A percentile compares a stretch with the other conserved stretches of the same genome.
Conservation (phyloP, 2,329 filamentous ascomycete genomes). For the Bipolaris cookei region DNA sequence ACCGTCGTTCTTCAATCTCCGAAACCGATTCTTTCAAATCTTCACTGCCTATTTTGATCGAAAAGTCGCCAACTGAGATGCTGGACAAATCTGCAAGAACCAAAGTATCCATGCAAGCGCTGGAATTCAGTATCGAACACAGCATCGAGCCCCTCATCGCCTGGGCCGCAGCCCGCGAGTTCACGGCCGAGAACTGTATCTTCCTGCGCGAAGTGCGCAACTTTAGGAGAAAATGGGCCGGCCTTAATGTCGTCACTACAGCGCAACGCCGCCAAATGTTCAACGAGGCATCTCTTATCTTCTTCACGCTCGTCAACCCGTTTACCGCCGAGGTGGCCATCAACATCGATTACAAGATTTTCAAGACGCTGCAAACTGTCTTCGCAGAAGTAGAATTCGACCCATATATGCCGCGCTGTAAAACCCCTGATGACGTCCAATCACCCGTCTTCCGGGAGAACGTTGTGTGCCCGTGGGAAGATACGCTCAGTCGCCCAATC, state of each 20-base stretch:
- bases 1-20: slow-evolving; percentile 29
- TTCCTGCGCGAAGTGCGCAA: slow-evolving; percentile 50
- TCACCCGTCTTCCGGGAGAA: slow-evolving; percentile 39
- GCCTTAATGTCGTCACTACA: slow-evolving; percentile 35
- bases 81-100: slow-evolving; percentile 40
- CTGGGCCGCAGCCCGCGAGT: slow-evolving; percentile 46
- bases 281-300: slow-evolving; percentile 48
- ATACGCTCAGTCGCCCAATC: slow-evolving; percentile 40
- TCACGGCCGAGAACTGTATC: slow-evolving; percentile 49
- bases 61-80: slow-evolving; percentile 32
- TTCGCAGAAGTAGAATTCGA: slow-evolving; percentile 46
- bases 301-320: slow-evolving; percentile 48
- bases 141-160: slow-evolving; percentile 46
- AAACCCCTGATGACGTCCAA: slow-evolving; percentile 31
- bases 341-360: slow-evolving; percentile 51
- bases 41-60: slow-evolving; percentile 26
- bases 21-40: slow-evolving; percentile 40
- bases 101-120: slow-evolving; percentile 47
- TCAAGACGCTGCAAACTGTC: slow-evolving; percentile 41
- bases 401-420: slow-evolving; percentile 41
- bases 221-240: slow-evolving; percentile 46
- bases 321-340: slow-evolving; percentile 48
- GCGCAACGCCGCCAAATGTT: slow-evolving; percentile 46
- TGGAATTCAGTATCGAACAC: slow-evolving; percentile 45
- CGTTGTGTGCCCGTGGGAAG: slow-evolving; percentile 49